A percentile compares a stretch with the other conserved stretches of the same genome.
These are phyloP conservation scores for Xylaria polymorpha DNA, from an alignment of 2,329 filamentous ascomycete genomes.

Conservation along the genomic window DNA sequence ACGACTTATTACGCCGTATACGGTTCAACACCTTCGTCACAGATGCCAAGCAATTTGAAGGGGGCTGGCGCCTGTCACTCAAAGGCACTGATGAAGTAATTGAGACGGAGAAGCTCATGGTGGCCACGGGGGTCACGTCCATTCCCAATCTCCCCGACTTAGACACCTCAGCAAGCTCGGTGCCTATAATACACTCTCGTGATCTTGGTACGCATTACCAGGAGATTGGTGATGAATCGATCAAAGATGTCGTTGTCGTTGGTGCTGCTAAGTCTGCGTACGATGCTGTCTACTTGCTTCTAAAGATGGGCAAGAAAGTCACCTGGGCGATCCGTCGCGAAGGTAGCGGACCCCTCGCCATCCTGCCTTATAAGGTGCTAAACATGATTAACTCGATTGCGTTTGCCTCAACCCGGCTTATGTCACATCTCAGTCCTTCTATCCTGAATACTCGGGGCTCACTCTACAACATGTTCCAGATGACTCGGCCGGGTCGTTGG, in stretches of 20 bases:
- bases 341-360: conserved; percentile 41
- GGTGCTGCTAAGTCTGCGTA: conserved; percentile 48
- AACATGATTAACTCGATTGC: conserved; percentile 41
- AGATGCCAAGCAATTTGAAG: conserved; percentile 35
- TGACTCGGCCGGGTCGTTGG: conserved; percentile 37
- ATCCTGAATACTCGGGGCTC: conserved; percentile 41
- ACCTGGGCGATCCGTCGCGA: conserved; percentile 46
- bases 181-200: conserved; percentile 44
- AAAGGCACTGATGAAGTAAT: conserved; percentile 35
- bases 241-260: conserved; percentile 41
- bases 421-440: conserved; percentile 43
- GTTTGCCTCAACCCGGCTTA: conserved; percentile 41
- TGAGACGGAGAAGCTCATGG: conserved; percentile 47
- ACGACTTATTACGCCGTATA: conserved; percentile 44
- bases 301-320: conserved; percentile 44
- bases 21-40: conserved; percentile 45
- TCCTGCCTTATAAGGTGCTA: conserved; percentile 42
- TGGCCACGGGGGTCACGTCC: conserved; percentile 50
- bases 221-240: conserved; percentile 26
- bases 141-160: conserved; percentile 42
- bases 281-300: conserved; percentile 45
- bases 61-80: conserved; percentile 39
- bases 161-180: conserved; percentile 33
- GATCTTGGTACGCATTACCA: conserved; percentile 40
- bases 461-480: conserved; percentile 40